phyloP scores from a whole-genome alignment of 257 asterid species.

The Euphrasia confusa region DNA sequence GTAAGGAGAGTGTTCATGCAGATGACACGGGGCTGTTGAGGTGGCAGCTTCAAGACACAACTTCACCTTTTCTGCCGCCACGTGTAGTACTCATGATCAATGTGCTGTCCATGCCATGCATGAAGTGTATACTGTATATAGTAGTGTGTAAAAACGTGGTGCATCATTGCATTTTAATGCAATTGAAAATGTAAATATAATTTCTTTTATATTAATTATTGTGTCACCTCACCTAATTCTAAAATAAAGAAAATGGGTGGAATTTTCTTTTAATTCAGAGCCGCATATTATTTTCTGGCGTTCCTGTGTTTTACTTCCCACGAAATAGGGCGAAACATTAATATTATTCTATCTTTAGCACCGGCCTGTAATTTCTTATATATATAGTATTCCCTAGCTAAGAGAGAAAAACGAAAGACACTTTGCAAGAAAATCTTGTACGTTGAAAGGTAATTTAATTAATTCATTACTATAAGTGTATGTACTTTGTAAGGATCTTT shows the following conservation, averaged over 20 bases:
- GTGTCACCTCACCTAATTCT: too few species aligned
- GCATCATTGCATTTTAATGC: too few species aligned
- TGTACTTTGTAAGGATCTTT: neutral
- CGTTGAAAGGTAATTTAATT: neutral
- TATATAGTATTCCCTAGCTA: too few species aligned
- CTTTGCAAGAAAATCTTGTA: neutral
- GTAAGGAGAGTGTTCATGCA: neutral
- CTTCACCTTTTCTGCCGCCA: neutral
- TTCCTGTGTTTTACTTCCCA: too few species aligned
- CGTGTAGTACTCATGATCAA: neutral
- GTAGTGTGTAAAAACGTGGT: too few species aligned
- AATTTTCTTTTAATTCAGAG: neutral
- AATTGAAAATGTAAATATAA: too few species aligned
- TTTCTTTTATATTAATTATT: too few species aligned
- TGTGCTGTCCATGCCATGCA: too few species aligned
- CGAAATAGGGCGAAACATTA: neutral
- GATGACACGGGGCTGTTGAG: neutral
- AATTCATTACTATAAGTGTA: too few species aligned
- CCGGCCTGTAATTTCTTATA: neutral
- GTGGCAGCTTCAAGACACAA: neutral
- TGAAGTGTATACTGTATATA: too few species aligned
- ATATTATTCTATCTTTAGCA: neutral
- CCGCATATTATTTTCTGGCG: neutral
- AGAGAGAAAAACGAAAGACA: neutral
- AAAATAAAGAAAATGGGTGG: too few species aligned